Base-by-base conservation (phyloP, 495 filamentous ascomycete species). In the Rostrohypoxylon terebratum region DNA sequence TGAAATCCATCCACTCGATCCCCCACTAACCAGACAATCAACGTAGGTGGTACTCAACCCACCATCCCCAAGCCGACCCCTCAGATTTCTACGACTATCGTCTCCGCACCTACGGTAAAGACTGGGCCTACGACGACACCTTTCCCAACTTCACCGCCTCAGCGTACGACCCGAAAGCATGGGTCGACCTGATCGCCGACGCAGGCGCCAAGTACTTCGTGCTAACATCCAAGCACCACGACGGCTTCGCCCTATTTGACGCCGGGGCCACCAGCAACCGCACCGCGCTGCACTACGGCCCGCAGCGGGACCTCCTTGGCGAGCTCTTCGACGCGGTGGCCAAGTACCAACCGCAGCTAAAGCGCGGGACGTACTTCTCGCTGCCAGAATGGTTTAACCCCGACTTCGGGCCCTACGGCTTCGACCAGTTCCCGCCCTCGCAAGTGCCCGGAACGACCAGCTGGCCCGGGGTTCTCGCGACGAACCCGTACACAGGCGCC, bases 381-480 rank as follows among this genome's bases (percentile, higher is more conserved):
- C 79, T 88, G 3, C 85, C 86, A 0, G 86, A 88, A 72, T 88
- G 87, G 87, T 87, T 86, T 65, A 83, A 85, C 66, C 86, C 86
- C 0, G 83, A 83, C 48, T 88, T 82, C 67, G 79, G 77, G 4
- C 75, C 78, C 5, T 87, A 87, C 70, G 77, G 76, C 16, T 79
- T 79, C 68, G 71, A 73, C 45, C 74, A 74, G 25, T 8, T 59
- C 20, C 25, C 59, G 28, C 4, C 66, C 2, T 25, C 20, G 0
- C 18, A 10, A 0, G 40, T 51, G 0, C 66, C 66, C 0, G 66
- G 28, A 23, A 77, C 72, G 0, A 71, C 25, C 65, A 71, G 60
- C 11, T 80, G 76, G 76, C 75, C 76, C 0, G 78, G 78, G 20
- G 77, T 79, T 13, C 75, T 59, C 18, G 83, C 86, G 1, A 80